A percentile compares a stretch with the other conserved stretches of the same genome.
Conservation (phyloP, 2,329 filamentous ascomycete species). For the Periconia sp. region DNA sequence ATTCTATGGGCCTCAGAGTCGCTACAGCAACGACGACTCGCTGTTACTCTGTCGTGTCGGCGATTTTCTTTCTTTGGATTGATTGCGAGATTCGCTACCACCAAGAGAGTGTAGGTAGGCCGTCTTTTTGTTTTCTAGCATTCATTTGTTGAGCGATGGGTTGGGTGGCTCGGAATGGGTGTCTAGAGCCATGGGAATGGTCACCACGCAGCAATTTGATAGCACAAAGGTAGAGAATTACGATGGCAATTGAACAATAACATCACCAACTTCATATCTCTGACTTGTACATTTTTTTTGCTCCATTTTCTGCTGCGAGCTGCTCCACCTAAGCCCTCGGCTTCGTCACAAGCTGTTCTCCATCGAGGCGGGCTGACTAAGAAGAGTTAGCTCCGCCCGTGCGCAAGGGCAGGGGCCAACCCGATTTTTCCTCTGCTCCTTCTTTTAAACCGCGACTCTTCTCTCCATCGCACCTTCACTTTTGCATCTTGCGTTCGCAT, state of each 20-base stretch:
- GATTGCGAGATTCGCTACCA: not conserved
- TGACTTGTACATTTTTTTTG: not conserved
- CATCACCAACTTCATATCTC: not conserved
- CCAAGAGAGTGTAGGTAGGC: not conserved
- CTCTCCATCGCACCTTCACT: constrained; percentile 3
- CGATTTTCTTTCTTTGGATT: not conserved
- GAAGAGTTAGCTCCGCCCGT: not conserved
- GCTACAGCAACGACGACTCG: constrained; percentile 13
- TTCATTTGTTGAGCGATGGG: not conserved
- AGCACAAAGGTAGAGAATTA: not conserved
- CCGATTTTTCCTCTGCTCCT: not conserved
- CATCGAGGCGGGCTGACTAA: not conserved
- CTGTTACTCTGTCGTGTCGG: not conserved
- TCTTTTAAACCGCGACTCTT: constrained; percentile 1
- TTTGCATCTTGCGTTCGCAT: constrained; percentile 1
- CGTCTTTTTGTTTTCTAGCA: not conserved
- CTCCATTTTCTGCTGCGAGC: not conserved
- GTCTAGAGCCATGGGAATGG: not conserved
- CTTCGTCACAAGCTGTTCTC: not conserved
- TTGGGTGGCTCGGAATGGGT: not conserved
- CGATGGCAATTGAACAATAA: not conserved
- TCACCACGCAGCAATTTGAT: no score
- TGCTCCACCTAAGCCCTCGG: constrained; percentile 1
- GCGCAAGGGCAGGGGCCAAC: not conserved
- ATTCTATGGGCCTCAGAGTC: constrained; percentile 3